Evolutionary conservation across 805 yeast genomes (phyloP).

Genomic region (Nakazawaea sp.): DNA sequence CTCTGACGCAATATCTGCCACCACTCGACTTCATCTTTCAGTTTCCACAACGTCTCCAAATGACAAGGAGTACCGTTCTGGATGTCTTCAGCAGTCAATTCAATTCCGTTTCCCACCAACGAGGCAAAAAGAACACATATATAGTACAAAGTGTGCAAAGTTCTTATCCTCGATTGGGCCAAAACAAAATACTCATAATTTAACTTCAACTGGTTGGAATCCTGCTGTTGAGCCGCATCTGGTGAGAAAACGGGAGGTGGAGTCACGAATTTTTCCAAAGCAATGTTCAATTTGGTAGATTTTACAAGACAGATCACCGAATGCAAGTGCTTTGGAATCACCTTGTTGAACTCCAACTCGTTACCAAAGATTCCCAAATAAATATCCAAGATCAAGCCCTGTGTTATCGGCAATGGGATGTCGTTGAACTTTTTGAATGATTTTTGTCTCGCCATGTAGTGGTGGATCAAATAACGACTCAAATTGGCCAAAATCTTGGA

Average conservation of each 20-base stretch:
- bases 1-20: slow-evolving; percentile 26
- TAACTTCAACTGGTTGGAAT: slow-evolving; percentile 24
- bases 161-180: slow-evolving; percentile 50
- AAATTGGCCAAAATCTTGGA: slow-evolving; percentile 66
- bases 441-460: slow-evolving; percentile 49
- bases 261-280: slow-evolving; percentile 35
- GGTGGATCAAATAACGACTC: slow-evolving; percentile 59
- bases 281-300: slow-evolving; percentile 44
- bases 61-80: slow-evolving; percentile 61
- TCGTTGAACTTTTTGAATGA: slow-evolving; percentile 41
- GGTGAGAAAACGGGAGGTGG: slow-evolving; percentile 32
- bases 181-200: slow-evolving; percentile 45
- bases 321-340: slow-evolving; percentile 45
- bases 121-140: slow-evolving; percentile 40
- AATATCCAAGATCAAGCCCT: slow-evolving; percentile 48
- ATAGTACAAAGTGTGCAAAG: slow-evolving; percentile 44
- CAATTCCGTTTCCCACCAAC: slow-evolving; percentile 33
- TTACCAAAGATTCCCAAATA: slow-evolving; percentile 51
- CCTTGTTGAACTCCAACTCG: slow-evolving; percentile 40
- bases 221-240: slow-evolving; percentile 17
- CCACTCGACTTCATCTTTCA: slow-evolving; percentile 49
- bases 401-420: slow-evolving; percentile 50
- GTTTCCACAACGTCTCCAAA: slow-evolving; percentile 54
- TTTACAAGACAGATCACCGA: slow-evolving; percentile 48
- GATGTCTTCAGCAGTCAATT: slow-evolving; percentile 35